Base-by-base conservation (phyloP, 495 filamentous ascomycete genomes). In the Talaromyces nanjingensis region DNA sequence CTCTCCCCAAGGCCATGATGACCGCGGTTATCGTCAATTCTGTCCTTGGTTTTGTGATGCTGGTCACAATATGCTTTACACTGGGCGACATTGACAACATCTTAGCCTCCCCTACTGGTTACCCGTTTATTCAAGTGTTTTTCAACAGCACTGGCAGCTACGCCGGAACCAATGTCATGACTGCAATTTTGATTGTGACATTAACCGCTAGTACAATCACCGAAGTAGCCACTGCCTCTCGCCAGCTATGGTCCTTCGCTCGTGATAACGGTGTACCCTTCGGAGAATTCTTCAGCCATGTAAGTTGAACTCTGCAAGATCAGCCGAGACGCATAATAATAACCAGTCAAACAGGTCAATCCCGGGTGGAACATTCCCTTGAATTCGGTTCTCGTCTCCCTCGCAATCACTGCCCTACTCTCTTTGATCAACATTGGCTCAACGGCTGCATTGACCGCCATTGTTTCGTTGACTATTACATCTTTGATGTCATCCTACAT, bases 181-280 rank as follows among this genome's bases (percentile, higher is more conserved):
- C 80, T 1, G 72, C 71, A 9, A 76, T 86, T 24, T 68, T 86
- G 31, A 71, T 83, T 6, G 65, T 87, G 11, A 76, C 82, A 6
- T 66, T 81, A 5, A 75, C 79, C 12, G 77, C 74, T 29, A 80
- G 79, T 16, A 78, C 78, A 1, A 78, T 86, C 61, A 84, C 77
- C 60, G 77, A 81, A 62, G 80, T 84, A 14, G 80, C 84, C 6
- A 84, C 83, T 0, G 78, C 82, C 11, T 85, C 83, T 9, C 76
- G 84, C 0, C 84, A 86, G 70, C 74, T 86, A 1, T 85, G 77
- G 77, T 79, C 83, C 4, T 87, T 84, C 71, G 82, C 83, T 6
- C 73, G 84, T 20, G 84, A 86, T 64, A 65, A 74, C 16, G 84
- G 84, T 6, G 69, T 86, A 5, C 84, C 84, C 12, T 86, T 83